Percentiles rank a stretch among this genome's conserved stretches.
phyloP scores from a whole-genome alignment of 169 alveolate species.

The Gregarina niphandrodes region DNA sequence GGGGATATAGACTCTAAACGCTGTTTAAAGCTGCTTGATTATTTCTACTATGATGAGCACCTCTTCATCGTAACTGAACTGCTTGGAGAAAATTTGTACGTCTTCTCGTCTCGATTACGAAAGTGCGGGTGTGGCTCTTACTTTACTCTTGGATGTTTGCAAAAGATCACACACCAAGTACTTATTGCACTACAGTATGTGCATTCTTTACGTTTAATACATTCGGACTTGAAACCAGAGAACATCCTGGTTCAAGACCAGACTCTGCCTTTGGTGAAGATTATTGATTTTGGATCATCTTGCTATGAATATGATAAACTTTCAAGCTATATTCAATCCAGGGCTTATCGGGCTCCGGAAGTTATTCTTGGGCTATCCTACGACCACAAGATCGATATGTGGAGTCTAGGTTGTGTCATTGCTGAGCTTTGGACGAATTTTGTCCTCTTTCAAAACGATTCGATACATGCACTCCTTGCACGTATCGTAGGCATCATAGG shows the following conservation, averaged over 20 bases:
- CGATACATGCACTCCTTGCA: constrained; percentile 51
- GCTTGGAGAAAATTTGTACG: constrained; percentile 38
- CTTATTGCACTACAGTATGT: constrained; percentile 38
- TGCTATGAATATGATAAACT: constrained; percentile 71
- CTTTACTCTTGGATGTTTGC: constrained; percentile 3
- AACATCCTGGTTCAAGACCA: constrained; percentile 53
- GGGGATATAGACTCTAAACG: constrained; percentile 48
- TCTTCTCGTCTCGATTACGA: constrained; percentile 28
- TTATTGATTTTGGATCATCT: constrained; percentile 83
- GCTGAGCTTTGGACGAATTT: constrained; percentile 71
- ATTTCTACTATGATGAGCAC: constrained; percentile 70
- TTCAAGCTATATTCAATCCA: constrained; percentile 72
- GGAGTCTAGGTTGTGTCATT: constrained; percentile 89
- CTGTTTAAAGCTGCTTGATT: constrained; percentile 46
- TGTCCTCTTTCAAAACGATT: constrained; percentile 53
- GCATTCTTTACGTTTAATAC: constrained; percentile 47
- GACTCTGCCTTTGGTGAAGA: constrained; percentile 51
- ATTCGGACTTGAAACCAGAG: constrained; percentile 81
- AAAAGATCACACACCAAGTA: constrained; percentile 30
- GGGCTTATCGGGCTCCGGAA: constrained; percentile 94
- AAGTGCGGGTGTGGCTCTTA: constrained; percentile 40
- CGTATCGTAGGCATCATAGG: constrained; percentile 56
- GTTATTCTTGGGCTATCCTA: constrained; percentile 83
- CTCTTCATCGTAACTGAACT: constrained; percentile 72
- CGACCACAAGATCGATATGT: constrained; percentile 84